Percentiles rank a stretch among this genome's conserved stretches.
Evolutionary conservation across 1,284 basidiomycete species (phyloP).

Genomic region (Ustilago bromivora): DNA sequence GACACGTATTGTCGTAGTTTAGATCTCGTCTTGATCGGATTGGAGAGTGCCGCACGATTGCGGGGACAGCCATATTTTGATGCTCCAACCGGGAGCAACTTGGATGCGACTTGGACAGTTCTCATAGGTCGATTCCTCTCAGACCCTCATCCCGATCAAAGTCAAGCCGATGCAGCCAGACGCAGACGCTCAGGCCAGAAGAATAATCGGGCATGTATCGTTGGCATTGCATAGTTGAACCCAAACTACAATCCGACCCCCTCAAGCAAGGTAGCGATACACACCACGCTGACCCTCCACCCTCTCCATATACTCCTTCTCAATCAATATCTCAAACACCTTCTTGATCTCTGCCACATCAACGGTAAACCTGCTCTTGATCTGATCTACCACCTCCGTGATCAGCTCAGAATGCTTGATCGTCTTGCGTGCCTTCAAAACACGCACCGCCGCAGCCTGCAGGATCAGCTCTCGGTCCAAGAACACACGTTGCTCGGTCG

Average conservation of each 20-base stretch:
- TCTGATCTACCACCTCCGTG: slow-evolving; percentile 63
- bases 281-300: slow-evolving; percentile 63
- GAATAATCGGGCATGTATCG: background rate
- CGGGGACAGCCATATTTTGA: background rate
- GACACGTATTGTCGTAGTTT: background rate
- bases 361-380: slow-evolving; percentile 62
- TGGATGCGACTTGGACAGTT: background rate
- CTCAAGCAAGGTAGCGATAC: slow-evolving; percentile 66
- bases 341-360: slow-evolving; percentile 67
- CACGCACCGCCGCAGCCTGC: slow-evolving; percentile 82
- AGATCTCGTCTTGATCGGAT: background rate
- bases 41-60: background rate
- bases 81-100: too few relatives aligned
- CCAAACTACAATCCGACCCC: background rate
- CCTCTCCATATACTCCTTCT: slow-evolving; percentile 67
- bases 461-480: slow-evolving; percentile 86
- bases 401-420: slow-evolving; percentile 64
- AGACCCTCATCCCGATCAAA: background rate
- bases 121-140: background rate
- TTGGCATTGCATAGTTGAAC: background rate
- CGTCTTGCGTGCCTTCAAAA: slow-evolving; percentile 67
- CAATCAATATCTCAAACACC: slow-evolving; percentile 67
- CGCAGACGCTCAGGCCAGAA: background rate
- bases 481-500: slow-evolving; percentile 85
- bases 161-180: background rate